Evolutionary conservation across 1,284 basidiomycete species (phyloP).

Genomic region (Cronartium ribicola): DNA sequence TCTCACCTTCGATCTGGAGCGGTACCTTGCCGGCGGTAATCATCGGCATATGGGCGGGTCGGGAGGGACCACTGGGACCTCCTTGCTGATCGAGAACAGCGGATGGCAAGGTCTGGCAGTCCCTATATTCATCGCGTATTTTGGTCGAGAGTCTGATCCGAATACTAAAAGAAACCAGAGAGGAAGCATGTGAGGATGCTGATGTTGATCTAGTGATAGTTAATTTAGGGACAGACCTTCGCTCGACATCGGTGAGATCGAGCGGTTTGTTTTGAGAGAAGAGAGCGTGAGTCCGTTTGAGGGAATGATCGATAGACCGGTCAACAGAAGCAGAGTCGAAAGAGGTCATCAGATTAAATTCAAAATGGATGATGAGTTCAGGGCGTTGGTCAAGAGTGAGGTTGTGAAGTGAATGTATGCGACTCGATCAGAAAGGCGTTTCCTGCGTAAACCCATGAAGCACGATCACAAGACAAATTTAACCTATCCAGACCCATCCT

Average conservation of each 20-base stretch:
- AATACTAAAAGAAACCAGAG: slow-evolving; percentile 48
- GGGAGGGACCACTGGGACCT: slow-evolving; percentile 69
- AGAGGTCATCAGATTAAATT: too few relatives aligned
- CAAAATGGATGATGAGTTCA: too few relatives aligned
- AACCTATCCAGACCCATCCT: too few relatives aligned
- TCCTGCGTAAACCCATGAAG: too few relatives aligned
- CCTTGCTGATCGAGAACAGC: slow-evolving; percentile 72
- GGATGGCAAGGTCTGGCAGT: slow-evolving; percentile 78
- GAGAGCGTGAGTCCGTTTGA: slow-evolving; percentile 54
- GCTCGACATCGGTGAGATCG: slow-evolving; percentile 49
- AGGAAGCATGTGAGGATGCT: slow-evolving; percentile 1
- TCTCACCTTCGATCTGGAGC: slow-evolving; percentile 54
- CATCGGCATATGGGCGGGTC: slow-evolving; percentile 60
- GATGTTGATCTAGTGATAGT: not conserved
- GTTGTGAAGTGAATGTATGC: too few relatives aligned
- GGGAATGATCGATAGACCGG: slow-evolving; percentile 51
- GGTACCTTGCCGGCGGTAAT: slow-evolving; percentile 64
- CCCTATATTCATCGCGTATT: slow-evolving; percentile 75
- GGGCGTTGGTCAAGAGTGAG: too few relatives aligned
- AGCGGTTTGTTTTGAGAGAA: slow-evolving; percentile 51
- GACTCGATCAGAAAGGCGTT: too few relatives aligned
- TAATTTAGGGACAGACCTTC: slow-evolving; percentile 49
- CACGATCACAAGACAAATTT: too few relatives aligned
- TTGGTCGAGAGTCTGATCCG: slow-evolving; percentile 60
- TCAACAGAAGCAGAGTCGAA: not conserved